These are phyloP conservation scores for Helotiales sp. DNA, from an alignment of 2,329 filamentous ascomycete genomes.

Conservation along the genomic window DNA sequence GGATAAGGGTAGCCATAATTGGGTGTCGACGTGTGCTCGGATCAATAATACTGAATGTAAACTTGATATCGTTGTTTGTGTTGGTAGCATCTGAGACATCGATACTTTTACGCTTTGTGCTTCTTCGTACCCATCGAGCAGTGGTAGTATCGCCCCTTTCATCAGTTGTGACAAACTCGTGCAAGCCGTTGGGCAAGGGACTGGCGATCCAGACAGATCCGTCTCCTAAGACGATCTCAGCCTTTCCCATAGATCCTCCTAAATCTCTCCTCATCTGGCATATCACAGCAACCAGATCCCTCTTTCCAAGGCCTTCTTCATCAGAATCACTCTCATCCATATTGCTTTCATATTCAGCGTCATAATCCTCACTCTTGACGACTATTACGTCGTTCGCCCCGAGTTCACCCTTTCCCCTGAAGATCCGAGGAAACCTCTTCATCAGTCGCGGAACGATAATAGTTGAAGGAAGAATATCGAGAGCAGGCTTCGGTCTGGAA, in stretches of 20 bases:
- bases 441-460: slow-evolving; percentile 59
- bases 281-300: slow-evolving; percentile 67
- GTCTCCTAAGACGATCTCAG: slow-evolving; percentile 67
- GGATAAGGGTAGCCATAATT: slow-evolving; percentile 68
- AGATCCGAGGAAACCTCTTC: slow-evolving; percentile 63
- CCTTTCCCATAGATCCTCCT: slow-evolving; percentile 37
- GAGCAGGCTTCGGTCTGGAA: slow-evolving; percentile 63
- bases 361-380: slow-evolving; percentile 69
- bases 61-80: slow-evolving; percentile 51
- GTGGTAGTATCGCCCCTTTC: slow-evolving; percentile 60
- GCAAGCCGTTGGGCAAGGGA: slow-evolving; percentile 55
- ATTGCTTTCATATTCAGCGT: slow-evolving; percentile 46
- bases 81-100: slow-evolving; percentile 29
- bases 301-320: slow-evolving; percentile 49
- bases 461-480: slow-evolving; percentile 74
- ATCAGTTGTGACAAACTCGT: slow-evolving; percentile 58
- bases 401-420: slow-evolving; percentile 62
- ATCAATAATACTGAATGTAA: slow-evolving; percentile 77
- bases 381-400: slow-evolving; percentile 70
- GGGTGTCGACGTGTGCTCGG: slow-evolving; percentile 69
- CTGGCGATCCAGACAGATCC: slow-evolving; percentile 59
- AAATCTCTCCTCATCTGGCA: slow-evolving; percentile 59
- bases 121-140: slow-evolving; percentile 67
- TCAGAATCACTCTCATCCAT: slow-evolving; percentile 55
- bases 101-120: slow-evolving; percentile 36